Evolutionary conservation across 495 filamentous ascomycete species (phyloP).

Genomic region (Penicillium ochrochloron): DNA sequence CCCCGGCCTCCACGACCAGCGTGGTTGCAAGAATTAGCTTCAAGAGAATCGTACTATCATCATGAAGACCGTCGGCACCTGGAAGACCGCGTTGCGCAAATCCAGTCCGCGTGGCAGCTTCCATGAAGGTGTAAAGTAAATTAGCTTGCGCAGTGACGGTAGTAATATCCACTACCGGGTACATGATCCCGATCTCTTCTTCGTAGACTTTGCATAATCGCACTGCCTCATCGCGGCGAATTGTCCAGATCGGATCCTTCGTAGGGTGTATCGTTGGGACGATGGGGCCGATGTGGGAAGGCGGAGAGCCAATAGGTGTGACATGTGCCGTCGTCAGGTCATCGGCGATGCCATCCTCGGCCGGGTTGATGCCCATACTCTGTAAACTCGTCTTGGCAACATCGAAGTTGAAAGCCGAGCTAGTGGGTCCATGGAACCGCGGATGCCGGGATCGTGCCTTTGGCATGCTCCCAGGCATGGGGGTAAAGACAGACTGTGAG

Average conservation of each 20-base stretch:
- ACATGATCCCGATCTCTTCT: slow-evolving; percentile 87
- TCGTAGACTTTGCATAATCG: slow-evolving; percentile 74
- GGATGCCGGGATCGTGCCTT: slow-evolving; percentile 56
- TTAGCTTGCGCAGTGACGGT: slow-evolving; percentile 66
- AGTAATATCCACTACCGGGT: slow-evolving; percentile 76
- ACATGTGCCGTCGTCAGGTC: slow-evolving; percentile 55
- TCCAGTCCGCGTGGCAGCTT: slow-evolving; percentile 62
- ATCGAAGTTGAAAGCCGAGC: slow-evolving; percentile 82
- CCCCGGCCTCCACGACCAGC: slow-evolving; percentile 72
- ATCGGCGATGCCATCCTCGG: slow-evolving; percentile 63
- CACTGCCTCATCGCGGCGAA: slow-evolving; percentile 71
- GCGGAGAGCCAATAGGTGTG: slow-evolving; percentile 58
- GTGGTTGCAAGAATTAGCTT: slow-evolving; percentile 82
- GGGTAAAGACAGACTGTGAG: slow-evolving; percentile 42
- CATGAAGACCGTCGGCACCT: slow-evolving; percentile 66
- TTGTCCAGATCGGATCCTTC: slow-evolving; percentile 77
- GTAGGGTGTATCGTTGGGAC: slow-evolving; percentile 44
- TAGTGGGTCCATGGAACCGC: slow-evolving; percentile 83
- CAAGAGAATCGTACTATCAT: slow-evolving; percentile 69
- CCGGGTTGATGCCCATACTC: slow-evolving; percentile 76
- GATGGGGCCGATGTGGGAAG: slow-evolving; percentile 47
- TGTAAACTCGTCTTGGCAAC: slow-evolving; percentile 86
- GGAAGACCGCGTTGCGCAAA: slow-evolving; percentile 57
- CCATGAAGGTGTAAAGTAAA: slow-evolving; percentile 71
- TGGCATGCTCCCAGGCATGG: slow-evolving; percentile 37